Percentiles rank a stretch among this genome's conserved stretches.
Conservation (phyloP, 2,329 filamentous ascomycete genomes). For the Knufia petricola region DNA sequence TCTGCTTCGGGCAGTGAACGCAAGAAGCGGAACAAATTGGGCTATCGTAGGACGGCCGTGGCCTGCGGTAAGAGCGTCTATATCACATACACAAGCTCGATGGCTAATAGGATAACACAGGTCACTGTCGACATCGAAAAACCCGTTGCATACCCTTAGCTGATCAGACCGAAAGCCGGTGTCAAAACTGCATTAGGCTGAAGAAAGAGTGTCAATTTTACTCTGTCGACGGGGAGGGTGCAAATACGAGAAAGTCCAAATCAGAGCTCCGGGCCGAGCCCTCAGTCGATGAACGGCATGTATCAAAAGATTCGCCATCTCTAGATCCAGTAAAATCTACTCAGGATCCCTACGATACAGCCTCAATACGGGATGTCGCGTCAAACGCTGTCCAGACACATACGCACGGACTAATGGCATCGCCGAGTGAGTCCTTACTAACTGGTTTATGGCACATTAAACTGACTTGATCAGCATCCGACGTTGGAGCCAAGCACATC, state of each 20-base stretch:
- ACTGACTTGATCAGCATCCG: too few relatives aligned
- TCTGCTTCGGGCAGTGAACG: slow-evolving; percentile 3
- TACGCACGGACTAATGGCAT: background rate
- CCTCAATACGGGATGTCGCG: background rate
- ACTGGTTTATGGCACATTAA: too few relatives aligned
- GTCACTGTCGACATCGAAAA: slow-evolving; percentile 57
- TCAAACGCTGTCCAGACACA: background rate
- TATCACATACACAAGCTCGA: slow-evolving; percentile 11
- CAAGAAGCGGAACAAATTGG: slow-evolving; percentile 79
- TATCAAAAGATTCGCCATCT: background rate
- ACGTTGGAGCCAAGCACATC: too few relatives aligned
- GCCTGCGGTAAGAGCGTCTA: slow-evolving; percentile 72
- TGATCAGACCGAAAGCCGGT: slow-evolving; percentile 64
- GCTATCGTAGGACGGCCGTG: slow-evolving; percentile 89
- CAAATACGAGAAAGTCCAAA: background rate
- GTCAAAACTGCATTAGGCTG: slow-evolving; percentile 83
- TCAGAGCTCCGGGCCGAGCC: background rate
- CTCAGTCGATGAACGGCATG: background rate
- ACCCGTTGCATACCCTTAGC: slow-evolving; percentile 77
- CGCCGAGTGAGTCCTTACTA: background rate
- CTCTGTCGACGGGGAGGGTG: slow-evolving; percentile 62
- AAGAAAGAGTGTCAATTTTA: slow-evolving; percentile 93
- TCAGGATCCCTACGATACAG: background rate
- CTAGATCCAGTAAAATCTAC: background rate
- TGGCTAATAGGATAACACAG: slow-evolving; percentile 7